Conservation (phyloP, 2,329 filamentous ascomycete species). For the Colletotrichum spinosum region DNA sequence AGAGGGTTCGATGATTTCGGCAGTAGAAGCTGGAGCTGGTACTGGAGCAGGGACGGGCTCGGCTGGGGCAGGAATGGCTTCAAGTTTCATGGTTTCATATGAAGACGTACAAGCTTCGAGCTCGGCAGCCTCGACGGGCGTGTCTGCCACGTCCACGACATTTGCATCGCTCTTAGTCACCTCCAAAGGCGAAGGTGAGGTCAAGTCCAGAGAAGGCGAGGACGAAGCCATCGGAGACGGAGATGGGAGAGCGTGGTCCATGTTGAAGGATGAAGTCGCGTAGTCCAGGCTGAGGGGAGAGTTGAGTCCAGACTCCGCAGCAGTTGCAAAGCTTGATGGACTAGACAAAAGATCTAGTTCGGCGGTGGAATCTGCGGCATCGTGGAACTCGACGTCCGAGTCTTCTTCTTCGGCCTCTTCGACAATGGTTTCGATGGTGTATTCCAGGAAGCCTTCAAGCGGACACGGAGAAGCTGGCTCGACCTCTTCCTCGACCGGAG, state of each 20-base stretch:
- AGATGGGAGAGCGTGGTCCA: slow-evolving; percentile 2
- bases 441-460: slow-evolving; percentile 31
- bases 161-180: not conserved
- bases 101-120: slow-evolving; percentile 34
- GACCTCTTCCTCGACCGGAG: slow-evolving; percentile 3
- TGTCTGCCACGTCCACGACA: not conserved
- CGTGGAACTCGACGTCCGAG: slow-evolving; percentile 29
- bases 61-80: too few relatives aligned
- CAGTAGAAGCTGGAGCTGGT: slow-evolving; percentile 2
- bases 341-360: slow-evolving; percentile 13
- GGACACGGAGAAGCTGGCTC: not conserved
- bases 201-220: not conserved
- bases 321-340: slow-evolving; percentile 34
- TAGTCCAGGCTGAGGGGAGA: slow-evolving; percentile 27
- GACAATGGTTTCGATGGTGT: slow-evolving; percentile 25
- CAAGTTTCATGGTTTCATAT: slow-evolving; percentile 18
- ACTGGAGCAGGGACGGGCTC: too few relatives aligned
- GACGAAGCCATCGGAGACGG: not conserved
- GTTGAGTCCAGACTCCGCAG: slow-evolving; percentile 22
- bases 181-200: not conserved
- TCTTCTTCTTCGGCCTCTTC: slow-evolving; percentile 32
- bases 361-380: slow-evolving; percentile 17
- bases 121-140: slow-evolving; percentile 7
- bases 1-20: slow-evolving; percentile 12
- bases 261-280: not conserved